Percentiles rank a stretch among this genome's conserved stretches.
These are phyloP conservation scores for Xanthoconium stramineum DNA, from an alignment of 768 basidiomycete species.

Conservation along the genomic window DNA sequence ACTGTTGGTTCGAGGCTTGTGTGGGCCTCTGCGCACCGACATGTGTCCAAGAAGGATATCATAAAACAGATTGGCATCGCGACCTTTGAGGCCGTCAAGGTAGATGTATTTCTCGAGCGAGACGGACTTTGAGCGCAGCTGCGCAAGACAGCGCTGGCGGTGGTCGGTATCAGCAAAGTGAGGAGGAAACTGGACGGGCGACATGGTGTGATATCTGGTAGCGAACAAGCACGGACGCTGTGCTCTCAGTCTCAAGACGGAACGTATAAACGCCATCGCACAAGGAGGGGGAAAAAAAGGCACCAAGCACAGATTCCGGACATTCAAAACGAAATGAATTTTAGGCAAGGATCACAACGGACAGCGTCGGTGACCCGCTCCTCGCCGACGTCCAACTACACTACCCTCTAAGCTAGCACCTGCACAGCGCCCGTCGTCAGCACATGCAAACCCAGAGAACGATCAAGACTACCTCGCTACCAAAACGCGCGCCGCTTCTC, in stretches of 20 bases:
- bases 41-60: slow-evolving; percentile 58
- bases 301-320: too few species aligned
- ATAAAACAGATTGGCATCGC: slow-evolving; percentile 66
- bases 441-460: too few species aligned
- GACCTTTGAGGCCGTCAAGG: slow-evolving; percentile 58
- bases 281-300: background rate
- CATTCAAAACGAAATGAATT: background rate
- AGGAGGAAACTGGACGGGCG: slow-evolving; percentile 41
- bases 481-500: slow-evolving; percentile 69
- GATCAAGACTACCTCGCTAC: slow-evolving; percentile 35
- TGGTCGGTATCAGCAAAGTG: slow-evolving; percentile 50
- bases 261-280: slow-evolving; percentile 4
- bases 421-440: background rate
- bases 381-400: background rate
- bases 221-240: background rate
- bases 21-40: slow-evolving; percentile 38
- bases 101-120: slow-evolving; percentile 71
- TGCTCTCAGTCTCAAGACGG: background rate
- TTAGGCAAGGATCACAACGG: background rate
- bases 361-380: background rate
- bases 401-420: too few species aligned
- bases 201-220: slow-evolving; percentile 25
- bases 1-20: background rate
- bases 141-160: slow-evolving; percentile 51
- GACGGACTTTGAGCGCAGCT: slow-evolving; percentile 53